Evolutionary conservation across 2,329 filamentous ascomycete species (phyloP), one percentile per base, ranked within the genome.

Genomic region (Emmonsiellopsis sp.): DNA sequence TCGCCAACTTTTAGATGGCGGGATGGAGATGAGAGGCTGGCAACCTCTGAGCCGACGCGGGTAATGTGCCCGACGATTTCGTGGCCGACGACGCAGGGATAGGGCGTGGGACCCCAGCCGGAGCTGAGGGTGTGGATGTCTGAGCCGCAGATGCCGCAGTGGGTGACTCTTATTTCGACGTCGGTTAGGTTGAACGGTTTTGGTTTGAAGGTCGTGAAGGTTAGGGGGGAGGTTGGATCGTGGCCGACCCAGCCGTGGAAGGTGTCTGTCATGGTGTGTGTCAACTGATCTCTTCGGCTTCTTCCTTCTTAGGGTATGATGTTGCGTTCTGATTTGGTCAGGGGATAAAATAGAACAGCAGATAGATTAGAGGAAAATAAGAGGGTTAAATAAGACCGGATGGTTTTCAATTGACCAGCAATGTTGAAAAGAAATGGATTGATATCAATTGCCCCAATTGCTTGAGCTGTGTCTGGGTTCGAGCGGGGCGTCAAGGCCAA

Each of bases 41-140:
- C 83, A 51, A 86, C 83, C 62, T 83, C 83, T 48, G 80, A 70
- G 13, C 86, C 86, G 57, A 89, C 81, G 40, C 82, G 79, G 58
- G 87, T 70, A 13, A 84, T 84, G 59, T 78, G 81, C 58, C 86
- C 86, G 56, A 89, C 77, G 60, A 89, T 84, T 70, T 89, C 73
- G 57, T 79, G 77, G 43, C 77, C 77, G 42, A 78, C 75, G 58
- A 75, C 77, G 51, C 79, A 69, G 16, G 77, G 77, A 60, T 78
- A 76, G 51, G 74, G 71, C 55, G 76, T 70, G 11, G 72, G 68
- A 44, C 76, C 67, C 72, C 68, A 74, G 59, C 69, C 81, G 1
- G 78, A 79, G 38, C 76, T 73, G 3, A 85, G 70, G 4, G 72
- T 77, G 67, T 85, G 82, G 11, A 84, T 56, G 56, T 85, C 82